phyloP scores from a whole-genome alignment of 108 stramenopile species.

The Aureococcus anophagefferens region DNA sequence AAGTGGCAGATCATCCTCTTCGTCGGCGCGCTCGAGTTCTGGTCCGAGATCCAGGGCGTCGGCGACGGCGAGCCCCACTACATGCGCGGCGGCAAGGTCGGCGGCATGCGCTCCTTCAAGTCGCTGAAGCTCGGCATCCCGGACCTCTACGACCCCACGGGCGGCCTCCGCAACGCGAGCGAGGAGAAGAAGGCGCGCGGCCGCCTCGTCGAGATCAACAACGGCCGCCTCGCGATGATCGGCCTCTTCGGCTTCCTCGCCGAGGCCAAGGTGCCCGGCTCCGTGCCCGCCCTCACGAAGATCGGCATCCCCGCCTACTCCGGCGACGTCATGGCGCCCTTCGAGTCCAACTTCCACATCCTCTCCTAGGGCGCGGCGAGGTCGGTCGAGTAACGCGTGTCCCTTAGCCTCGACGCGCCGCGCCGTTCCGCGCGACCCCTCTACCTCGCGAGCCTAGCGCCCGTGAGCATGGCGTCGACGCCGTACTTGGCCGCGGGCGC shows the following conservation, averaged over 20 bases:
- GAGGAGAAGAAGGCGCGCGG: conserved; percentile 54
- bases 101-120: conserved; percentile 55
- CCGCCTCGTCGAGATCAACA: conserved; percentile 62
- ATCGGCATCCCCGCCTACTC: conserved; percentile 25
- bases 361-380: too few species aligned
- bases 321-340: conserved; percentile 37
- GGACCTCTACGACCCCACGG: too few species aligned
- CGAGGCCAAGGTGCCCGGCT: conserved; percentile 44
- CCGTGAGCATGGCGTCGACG: too few species aligned
- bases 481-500: too few species aligned
- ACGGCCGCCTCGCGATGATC: conserved; percentile 71
- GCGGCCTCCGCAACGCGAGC: conserved; percentile 20
- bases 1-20: conserved; percentile 58
- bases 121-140: too few species aligned
- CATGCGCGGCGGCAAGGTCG: conserved; percentile 63
- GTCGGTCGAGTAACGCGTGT: too few species aligned
- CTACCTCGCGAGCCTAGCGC: too few species aligned
- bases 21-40: conserved; percentile 64
- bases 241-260: too few species aligned
- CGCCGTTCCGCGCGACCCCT: too few species aligned
- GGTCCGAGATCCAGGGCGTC: conserved; percentile 45
- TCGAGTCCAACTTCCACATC: too few species aligned
- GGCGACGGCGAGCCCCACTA: conserved; percentile 50
- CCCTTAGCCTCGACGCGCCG: too few species aligned
- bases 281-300: conserved; percentile 27